These are phyloP conservation scores for Clarireedia homoeocarpa DNA, from an alignment of 2,329 filamentous ascomycete species.

Conservation along the genomic window DNA sequence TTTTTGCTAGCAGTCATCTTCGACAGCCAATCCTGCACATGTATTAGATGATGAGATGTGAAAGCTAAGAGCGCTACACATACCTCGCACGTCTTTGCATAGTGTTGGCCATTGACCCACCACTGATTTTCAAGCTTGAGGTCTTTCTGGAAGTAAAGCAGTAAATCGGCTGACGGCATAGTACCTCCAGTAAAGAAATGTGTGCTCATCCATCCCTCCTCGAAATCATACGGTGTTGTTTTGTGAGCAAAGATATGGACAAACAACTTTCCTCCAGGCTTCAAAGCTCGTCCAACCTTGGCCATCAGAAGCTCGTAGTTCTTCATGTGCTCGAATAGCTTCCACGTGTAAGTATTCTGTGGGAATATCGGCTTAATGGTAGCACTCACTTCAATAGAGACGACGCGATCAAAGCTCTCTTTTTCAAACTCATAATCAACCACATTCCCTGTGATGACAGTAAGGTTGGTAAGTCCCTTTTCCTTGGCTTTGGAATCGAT, in stretches of 20 bases:
- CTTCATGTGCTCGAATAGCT: constrained; percentile 72
- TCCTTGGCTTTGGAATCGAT: constrained; percentile 51
- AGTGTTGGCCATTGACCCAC: constrained; percentile 64
- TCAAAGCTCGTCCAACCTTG: constrained; percentile 52
- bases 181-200: constrained; percentile 68
- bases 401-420: constrained; percentile 52
- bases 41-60: constrained; percentile 1
- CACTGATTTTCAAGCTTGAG: constrained; percentile 54
- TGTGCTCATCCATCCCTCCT: constrained; percentile 66
- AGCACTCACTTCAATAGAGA: constrained; percentile 49
- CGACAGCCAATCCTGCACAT: constrained; percentile 48
- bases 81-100: constrained; percentile 62
- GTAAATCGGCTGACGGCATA: constrained; percentile 60
- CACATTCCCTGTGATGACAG: constrained; percentile 58
- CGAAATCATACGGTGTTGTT: constrained; percentile 60
- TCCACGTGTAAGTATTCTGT: constrained; percentile 5
- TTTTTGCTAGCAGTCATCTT: constrained; percentile 52
- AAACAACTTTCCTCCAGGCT: constrained; percentile 57
- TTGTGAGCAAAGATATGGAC: constrained; percentile 61
- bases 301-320: constrained; percentile 62
- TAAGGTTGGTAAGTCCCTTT: constrained; percentile 52
- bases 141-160: constrained; percentile 59
- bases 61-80: constrained; percentile 15
- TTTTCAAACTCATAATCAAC: constrained; percentile 56
- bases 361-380: neutral